Evolutionary conservation across 2,329 filamentous ascomycete genomes (phyloP).

Genomic region (Colletotrichum sublineola): DNA sequence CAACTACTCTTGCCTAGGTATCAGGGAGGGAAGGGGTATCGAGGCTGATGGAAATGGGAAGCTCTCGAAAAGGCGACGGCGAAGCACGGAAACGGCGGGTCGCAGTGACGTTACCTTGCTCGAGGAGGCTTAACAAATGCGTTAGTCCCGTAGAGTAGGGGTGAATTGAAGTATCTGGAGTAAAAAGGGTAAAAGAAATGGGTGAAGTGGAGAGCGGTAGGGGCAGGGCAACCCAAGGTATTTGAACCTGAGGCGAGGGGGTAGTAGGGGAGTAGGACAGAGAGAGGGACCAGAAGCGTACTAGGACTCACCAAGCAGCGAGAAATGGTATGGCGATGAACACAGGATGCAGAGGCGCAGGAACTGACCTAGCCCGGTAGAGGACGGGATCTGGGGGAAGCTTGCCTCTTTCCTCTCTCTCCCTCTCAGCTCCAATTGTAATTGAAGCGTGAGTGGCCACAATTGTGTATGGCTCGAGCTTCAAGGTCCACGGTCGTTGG

Average conservation of each 20-base stretch:
- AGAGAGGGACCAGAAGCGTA: neutral
- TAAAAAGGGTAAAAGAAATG: neutral
- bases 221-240: conserved; percentile 25
- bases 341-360: conserved; percentile 7
- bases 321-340: conserved; percentile 18
- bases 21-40: neutral
- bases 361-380: conserved; percentile 15
- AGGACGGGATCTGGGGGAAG: conserved; percentile 26
- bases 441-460: conserved; percentile 33
- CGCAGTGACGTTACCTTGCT: conserved; percentile 6
- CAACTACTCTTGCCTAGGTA: neutral
- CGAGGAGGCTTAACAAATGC: neutral
- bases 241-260: conserved; percentile 25
- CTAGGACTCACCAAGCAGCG: conserved; percentile 14
- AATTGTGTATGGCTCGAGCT: conserved; percentile 30
- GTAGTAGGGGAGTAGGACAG: neutral
- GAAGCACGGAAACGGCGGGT: conserved; percentile 21
- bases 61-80: conserved; percentile 1
- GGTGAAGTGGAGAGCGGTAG: conserved; percentile 10
- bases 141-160: conserved; percentile 8
- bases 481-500: conserved; percentile 20
- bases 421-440: conserved; percentile 6
- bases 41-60: neutral
- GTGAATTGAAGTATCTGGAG: neutral
- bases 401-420: conserved; percentile 20